A percentile compares a stretch with the other conserved stretches of the same genome.
These are phyloP conservation scores for Penicillium sp. DNA, from an alignment of 2,329 filamentous ascomycete species.

Conservation along the genomic window DNA sequence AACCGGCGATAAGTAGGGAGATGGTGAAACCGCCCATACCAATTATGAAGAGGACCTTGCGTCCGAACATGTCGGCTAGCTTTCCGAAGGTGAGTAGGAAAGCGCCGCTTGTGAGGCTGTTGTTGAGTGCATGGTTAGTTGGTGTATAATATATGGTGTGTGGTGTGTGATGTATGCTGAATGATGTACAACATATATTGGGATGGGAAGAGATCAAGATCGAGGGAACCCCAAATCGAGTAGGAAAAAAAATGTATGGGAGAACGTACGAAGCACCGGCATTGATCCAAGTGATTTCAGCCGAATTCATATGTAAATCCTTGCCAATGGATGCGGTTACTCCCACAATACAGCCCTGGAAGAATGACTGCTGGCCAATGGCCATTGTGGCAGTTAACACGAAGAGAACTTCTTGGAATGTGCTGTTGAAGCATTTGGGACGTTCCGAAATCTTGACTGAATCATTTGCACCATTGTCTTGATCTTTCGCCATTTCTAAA, in stretches of 20 bases:
- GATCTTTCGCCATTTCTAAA: slow-evolving; percentile 2
- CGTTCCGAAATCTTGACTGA: slow-evolving; percentile 8
- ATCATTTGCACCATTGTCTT: slow-evolving; percentile 18
- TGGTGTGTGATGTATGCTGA: not conserved
- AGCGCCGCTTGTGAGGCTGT: slow-evolving; percentile 59
- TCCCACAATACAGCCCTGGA: slow-evolving; percentile 59
- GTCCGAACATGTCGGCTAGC: slow-evolving; percentile 65
- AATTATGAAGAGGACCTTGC: slow-evolving; percentile 58
- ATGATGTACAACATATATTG: not conserved
- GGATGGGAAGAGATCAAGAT: no score
- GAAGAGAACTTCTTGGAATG: slow-evolving; percentile 63
- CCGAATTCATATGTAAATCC: slow-evolving; percentile 62
- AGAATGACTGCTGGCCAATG: slow-evolving; percentile 61
- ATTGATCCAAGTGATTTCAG: slow-evolving; percentile 66
- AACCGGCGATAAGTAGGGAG: slow-evolving; percentile 58
- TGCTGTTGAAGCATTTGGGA: slow-evolving; percentile 55
- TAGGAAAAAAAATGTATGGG: not conserved
- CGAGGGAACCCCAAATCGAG: not conserved
- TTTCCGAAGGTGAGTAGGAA: slow-evolving; percentile 66
- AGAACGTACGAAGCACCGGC: slow-evolving; percentile 55
- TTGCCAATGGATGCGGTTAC: slow-evolving; percentile 60
- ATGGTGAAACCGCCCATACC: slow-evolving; percentile 60
- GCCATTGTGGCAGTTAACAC: slow-evolving; percentile 66
- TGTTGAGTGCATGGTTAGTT: slow-evolving; percentile 7
- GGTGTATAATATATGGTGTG: not conserved